A percentile compares a stretch with the other conserved stretches of the same genome.
phyloP scores from a whole-genome alignment of 495 filamentous ascomycete genomes.

The Penicillium desertorum region DNA sequence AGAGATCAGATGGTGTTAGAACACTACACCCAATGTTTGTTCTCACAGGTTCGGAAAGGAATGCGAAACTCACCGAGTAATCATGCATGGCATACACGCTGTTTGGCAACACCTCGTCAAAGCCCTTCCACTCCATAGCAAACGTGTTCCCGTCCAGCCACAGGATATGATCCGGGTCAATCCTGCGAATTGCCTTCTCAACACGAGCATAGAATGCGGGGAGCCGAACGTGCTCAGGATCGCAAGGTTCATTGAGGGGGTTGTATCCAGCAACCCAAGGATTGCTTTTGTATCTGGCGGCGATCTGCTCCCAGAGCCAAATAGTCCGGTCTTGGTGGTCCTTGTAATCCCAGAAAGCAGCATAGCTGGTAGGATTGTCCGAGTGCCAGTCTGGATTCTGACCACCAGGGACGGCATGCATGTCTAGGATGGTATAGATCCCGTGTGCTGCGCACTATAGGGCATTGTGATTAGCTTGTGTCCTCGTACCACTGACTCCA shows the following conservation, averaged over 20 bases:
- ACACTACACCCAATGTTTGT: background rate
- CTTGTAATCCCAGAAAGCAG: slow-evolving; percentile 64
- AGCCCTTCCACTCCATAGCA: slow-evolving; percentile 54
- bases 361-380: slow-evolving; percentile 53
- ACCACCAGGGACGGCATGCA: slow-evolving; percentile 63
- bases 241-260: slow-evolving; percentile 64
- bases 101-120: slow-evolving; percentile 51
- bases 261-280: slow-evolving; percentile 63
- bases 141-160: slow-evolving; percentile 68
- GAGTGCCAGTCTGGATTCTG: slow-evolving; percentile 68
- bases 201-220: slow-evolving; percentile 56
- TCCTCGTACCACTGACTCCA: background rate
- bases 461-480: background rate
- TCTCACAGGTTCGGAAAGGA: background rate
- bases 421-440: slow-evolving; percentile 62
- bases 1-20: background rate
- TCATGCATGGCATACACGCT: slow-evolving; percentile 63
- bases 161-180: slow-evolving; percentile 63
- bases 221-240: slow-evolving; percentile 55
- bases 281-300: slow-evolving; percentile 55
- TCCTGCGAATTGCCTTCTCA: slow-evolving; percentile 56
- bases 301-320: slow-evolving; percentile 60
- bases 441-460: slow-evolving; percentile 50
- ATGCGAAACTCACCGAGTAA: slow-evolving; percentile 42
- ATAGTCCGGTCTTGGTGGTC: slow-evolving; percentile 61